Conservation (phyloP, 345 rosid species). For the Citrus glauca region DNA sequence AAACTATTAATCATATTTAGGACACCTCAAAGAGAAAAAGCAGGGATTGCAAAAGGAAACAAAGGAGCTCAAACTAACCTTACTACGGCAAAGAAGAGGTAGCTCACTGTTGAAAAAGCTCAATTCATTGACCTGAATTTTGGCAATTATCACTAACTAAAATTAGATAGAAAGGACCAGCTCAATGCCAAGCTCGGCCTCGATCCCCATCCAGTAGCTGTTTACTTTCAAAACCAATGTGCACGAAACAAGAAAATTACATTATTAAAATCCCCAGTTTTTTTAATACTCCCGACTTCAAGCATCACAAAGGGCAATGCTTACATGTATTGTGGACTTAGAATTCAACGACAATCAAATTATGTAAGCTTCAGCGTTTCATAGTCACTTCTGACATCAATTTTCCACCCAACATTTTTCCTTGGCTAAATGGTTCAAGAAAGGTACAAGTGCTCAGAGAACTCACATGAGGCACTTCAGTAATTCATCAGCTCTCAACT, state of each 20-base stretch:
- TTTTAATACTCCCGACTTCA: background rate
- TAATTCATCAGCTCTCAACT: conserved; percentile 57
- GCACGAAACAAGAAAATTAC: background rate
- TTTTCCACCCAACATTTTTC: background rate
- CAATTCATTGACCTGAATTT: background rate
- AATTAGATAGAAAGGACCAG: background rate
- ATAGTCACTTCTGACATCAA: background rate
- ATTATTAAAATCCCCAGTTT: background rate
- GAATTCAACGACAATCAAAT: background rate
- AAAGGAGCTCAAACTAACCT: background rate
- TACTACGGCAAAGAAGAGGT: background rate
- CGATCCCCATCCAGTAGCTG: background rate
- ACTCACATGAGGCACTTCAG: conserved; percentile 62
- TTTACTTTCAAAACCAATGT: background rate
- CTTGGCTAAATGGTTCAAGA: background rate
- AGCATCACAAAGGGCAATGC: background rate
- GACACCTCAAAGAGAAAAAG: background rate
- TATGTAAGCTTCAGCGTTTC: background rate
- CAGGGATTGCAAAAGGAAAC: background rate
- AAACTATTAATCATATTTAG: background rate
- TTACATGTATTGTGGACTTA: background rate
- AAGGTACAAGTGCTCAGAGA: background rate
- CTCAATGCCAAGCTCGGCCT: background rate
- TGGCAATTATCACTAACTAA: background rate
- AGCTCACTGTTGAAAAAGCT: background rate